Percentiles rank a stretch among this genome's conserved stretches.
Evolutionary conservation across 2,329 filamentous ascomycete species (phyloP).

Genomic region (Pseudogymnoascus sp.): DNA sequence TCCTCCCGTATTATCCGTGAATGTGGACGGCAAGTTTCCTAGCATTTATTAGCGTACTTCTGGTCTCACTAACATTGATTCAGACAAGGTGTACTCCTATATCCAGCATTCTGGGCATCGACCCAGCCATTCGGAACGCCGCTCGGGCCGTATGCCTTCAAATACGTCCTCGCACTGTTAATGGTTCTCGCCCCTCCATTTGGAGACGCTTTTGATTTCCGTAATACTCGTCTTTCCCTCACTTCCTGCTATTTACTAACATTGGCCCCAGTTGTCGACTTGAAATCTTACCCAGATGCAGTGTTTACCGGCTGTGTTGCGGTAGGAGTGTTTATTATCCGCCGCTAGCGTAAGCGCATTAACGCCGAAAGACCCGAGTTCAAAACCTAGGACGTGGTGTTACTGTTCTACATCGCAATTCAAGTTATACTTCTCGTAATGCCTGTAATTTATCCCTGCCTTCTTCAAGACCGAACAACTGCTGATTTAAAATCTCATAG

Average conservation of each 20-base stretch:
- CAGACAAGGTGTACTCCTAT: constrained; percentile 54
- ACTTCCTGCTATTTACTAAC: constrained; percentile 7
- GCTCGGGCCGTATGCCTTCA: constrained; percentile 48
- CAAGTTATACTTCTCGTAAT: constrained; percentile 58
- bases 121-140: constrained; percentile 58
- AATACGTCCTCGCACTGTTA: constrained; percentile 48
- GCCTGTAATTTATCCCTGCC: constrained; percentile 33
- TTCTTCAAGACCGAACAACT: not conserved
- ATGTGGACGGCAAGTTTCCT: constrained; percentile 40
- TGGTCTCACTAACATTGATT: not conserved
- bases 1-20: constrained; percentile 51
- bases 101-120: constrained; percentile 52
- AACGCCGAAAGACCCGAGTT: constrained; percentile 45
- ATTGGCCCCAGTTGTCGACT: constrained; percentile 43
- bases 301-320: constrained; percentile 51
- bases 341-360: constrained; percentile 44
- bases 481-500: not conserved
- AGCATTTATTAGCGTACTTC: not conserved
- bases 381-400: constrained; percentile 47
- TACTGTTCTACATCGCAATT: constrained; percentile 52
- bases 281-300: constrained; percentile 49
- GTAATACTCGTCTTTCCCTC: constrained; percentile 26
- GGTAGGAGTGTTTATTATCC: constrained; percentile 49
- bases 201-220: constrained; percentile 57
- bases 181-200: constrained; percentile 54